Percentiles rank a stretch among this genome's conserved stretches.
Conservation (phyloP, 148 eudicot species). For the Euryodendron excelsum region DNA sequence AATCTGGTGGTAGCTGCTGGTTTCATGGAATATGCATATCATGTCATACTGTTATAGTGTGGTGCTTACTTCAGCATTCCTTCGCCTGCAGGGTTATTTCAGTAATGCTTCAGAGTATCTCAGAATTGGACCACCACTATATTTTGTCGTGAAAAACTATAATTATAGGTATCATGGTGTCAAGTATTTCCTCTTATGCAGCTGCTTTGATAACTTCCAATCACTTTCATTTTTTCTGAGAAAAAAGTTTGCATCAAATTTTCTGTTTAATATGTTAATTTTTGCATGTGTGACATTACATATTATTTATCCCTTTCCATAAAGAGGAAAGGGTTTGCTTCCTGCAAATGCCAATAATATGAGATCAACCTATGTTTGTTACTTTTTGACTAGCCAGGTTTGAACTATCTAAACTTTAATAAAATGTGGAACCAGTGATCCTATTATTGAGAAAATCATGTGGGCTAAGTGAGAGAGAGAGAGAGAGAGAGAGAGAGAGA, state of each 20-base stretch:
- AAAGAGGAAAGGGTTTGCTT: background rate
- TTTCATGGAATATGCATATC: background rate
- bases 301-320: background rate
- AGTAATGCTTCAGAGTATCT: constrained; percentile 69
- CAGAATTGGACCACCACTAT: constrained; percentile 90
- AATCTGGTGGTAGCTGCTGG: background rate
- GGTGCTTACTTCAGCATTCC: background rate
- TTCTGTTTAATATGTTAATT: no score
- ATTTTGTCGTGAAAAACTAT: constrained; percentile 83
- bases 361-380: background rate
- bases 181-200: background rate
- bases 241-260: background rate
- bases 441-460: background rate
- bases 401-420: background rate
- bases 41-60: background rate
- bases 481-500: background rate
- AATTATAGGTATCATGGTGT: constrained; percentile 63
- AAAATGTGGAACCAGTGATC: background rate
- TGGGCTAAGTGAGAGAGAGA: no score
- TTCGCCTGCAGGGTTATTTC: constrained; percentile 69
- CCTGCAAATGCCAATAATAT: background rate
- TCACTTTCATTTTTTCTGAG: background rate
- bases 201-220: background rate
- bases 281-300: no score
- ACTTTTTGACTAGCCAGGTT: no score